Evolutionary conservation across 345 rosid genomes (phyloP).

Genomic region (Camelina neglecta): DNA sequence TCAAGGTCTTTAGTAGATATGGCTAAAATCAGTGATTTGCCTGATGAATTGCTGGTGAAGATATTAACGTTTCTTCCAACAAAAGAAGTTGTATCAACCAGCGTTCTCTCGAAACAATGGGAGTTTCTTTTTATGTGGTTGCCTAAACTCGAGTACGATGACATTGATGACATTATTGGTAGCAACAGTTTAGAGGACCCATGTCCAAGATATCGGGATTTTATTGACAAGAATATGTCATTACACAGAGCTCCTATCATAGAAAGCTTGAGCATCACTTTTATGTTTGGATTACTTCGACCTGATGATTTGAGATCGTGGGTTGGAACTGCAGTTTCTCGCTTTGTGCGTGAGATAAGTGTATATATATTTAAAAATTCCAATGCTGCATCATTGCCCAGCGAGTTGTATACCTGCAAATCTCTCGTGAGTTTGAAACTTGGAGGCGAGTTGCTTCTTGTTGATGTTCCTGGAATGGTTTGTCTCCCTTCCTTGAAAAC

Average conservation of each 20-base stretch:
- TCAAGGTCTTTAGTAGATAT: not conserved
- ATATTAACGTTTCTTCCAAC: not conserved
- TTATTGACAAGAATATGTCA: not conserved
- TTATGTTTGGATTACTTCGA: not conserved
- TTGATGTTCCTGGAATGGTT: not conserved
- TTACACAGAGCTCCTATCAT: not conserved
- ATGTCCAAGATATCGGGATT: not conserved
- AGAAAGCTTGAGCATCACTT: not conserved
- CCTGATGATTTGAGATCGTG: not conserved
- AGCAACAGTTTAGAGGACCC: too few species aligned
- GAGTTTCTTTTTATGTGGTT: constrained; percentile 8
- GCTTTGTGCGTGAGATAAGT: not conserved
- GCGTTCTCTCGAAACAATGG: not conserved
- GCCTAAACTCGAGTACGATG: not conserved
- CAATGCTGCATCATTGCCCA: not conserved
- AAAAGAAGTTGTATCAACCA: not conserved
- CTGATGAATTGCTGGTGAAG: constrained; percentile 3
- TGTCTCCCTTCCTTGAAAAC: constrained; percentile 7
- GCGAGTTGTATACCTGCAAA: not conserved
- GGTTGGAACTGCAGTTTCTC: not conserved
- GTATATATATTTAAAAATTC: not conserved
- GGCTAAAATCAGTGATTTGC: not conserved
- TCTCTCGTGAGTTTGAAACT: not conserved
- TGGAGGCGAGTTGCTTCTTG: not conserved
- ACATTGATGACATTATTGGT: too few species aligned